These are phyloP conservation scores for Phytophthora syringae DNA, from an alignment of 352 stramenopile species.

Conservation along the genomic window DNA sequence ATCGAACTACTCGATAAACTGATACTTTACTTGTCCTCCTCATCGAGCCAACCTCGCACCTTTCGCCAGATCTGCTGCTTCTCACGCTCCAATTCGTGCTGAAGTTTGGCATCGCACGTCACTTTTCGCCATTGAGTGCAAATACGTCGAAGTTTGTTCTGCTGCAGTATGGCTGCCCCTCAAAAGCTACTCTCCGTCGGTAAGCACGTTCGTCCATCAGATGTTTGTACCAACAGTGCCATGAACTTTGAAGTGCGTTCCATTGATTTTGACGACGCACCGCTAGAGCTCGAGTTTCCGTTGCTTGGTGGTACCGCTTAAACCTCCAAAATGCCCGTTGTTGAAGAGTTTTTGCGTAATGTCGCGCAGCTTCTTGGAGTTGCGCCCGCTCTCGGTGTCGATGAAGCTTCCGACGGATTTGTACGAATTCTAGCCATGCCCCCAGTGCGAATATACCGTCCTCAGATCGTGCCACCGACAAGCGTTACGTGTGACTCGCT, in stretches of 20 bases:
- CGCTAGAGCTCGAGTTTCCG: conserved; percentile 24
- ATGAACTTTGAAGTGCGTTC: conserved; percentile 37
- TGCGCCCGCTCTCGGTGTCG: conserved; percentile 33
- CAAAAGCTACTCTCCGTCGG: conserved; percentile 17
- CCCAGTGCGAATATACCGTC: conserved; percentile 47
- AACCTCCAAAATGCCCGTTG: conserved; percentile 23
- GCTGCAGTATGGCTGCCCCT: conserved; percentile 14
- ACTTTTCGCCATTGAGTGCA: conserved; percentile 40
- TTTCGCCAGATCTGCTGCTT: conserved; percentile 71
- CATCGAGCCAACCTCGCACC: conserved; percentile 67
- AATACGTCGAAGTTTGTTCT: conserved; percentile 27
- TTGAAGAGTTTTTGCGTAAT: conserved; percentile 27
- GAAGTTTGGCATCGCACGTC: conserved; percentile 29
- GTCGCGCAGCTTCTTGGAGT: conserved; percentile 24
- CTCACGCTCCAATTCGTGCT: conserved; percentile 44
- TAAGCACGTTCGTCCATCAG: conserved; percentile 13
- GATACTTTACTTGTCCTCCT: conserved; percentile 39
- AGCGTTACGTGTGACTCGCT: conserved; percentile 44
- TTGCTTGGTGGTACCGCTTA: conserved; percentile 23
- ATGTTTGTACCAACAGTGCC: conserved; percentile 35
- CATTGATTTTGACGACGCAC: conserved; percentile 42
- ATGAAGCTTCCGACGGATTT: conserved; percentile 18
- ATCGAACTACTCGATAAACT: too few species aligned
- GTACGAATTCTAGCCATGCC: conserved; percentile 48
- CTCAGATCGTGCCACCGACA: conserved; percentile 54